Evolutionary conservation across 768 basidiomycete genomes (phyloP), one percentile per base, ranked within the genome.

Genomic region (Rhodotorula diobovata): DNA sequence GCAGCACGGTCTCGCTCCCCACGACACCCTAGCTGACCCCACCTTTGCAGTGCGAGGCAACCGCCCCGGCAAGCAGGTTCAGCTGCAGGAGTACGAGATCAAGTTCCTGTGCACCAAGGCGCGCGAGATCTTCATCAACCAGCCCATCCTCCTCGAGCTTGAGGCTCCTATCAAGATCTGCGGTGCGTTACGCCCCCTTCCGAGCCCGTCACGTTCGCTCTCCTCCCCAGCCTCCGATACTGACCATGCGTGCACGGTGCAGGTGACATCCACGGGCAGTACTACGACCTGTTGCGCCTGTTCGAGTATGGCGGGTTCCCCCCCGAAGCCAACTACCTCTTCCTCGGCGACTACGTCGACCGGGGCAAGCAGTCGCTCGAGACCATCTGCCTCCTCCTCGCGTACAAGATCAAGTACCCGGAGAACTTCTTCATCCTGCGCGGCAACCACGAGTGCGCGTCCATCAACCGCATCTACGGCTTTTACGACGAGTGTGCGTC

Each of bases 371-470:
- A 99, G 82, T 93, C 90, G 58, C 86, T 99, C 78, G 95, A 99
- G 84, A 99, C 95, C n/a, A 99, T 99, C 81, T 97, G 95, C 81
- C 88, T 99, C 57, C 86, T 99, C 70, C 88, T 99, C 76, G 94
- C 95, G 57, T 99, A 99, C 90, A 99, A 99, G 87, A 95, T 95
- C 86, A 99, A 98, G 86, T 99, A 97, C 85, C 95, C 95, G 63
- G 95, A 99, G 87, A 99, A 99, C 85, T 99, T 99, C 84, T 99
- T 99, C 85, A 94, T 99, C 81, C 86, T 99, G 73, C 85, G 95
- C 78, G 95, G 95, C 77, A 99, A 99, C 83, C 95, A 99, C 82
- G 95, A 99, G 83, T 96, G 95, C 80, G 95, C 95, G 75, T 93
- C 91, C 81, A 98, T 99, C 84, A 99, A 98, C 85, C 86, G 95